Evolutionary conservation across 164 flowering plant species (phyloP).

Genomic region (Annona cherimola): DNA sequence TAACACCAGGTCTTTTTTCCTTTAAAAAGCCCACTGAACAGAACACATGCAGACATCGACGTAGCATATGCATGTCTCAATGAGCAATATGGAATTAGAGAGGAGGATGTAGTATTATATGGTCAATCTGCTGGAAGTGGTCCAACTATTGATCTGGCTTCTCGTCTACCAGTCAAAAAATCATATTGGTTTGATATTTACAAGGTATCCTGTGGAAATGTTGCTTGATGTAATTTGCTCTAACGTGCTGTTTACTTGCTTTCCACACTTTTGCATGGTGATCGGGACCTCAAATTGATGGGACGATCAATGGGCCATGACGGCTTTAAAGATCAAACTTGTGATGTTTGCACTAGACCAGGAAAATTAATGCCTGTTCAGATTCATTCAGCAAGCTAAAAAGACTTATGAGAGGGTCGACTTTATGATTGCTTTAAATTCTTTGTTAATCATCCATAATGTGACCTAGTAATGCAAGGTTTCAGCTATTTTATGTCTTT

Average conservation of each 20-base stretch:
- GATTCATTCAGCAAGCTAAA: background rate
- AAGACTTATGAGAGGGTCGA: background rate
- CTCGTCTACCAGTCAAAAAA: conserved; percentile 59
- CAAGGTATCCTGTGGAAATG: conserved; percentile 49
- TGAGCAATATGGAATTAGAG: conserved; percentile 82
- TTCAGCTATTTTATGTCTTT: background rate
- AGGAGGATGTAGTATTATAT: conserved; percentile 75
- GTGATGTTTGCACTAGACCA: background rate
- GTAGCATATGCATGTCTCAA: conserved; percentile 83
- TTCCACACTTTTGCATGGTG: background rate
- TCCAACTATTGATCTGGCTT: conserved; percentile 87
- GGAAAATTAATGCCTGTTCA: background rate
- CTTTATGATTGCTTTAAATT: background rate
- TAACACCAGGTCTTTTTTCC: conserved; percentile 11
- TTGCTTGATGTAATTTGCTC: background rate
- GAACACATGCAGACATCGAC: conserved; percentile 86
- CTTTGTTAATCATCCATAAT: background rate
- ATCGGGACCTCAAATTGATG: background rate
- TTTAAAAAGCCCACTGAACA: conserved; percentile 74
- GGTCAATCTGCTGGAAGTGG: conserved; percentile 99
- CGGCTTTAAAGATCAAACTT: background rate
- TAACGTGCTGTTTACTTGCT: background rate
- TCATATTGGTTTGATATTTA: conserved; percentile 95
- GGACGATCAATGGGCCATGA: background rate
- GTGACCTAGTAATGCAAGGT: background rate